Conservation (phyloP, 441 rosid genomes). For the Syzygium malaccense region DNA sequence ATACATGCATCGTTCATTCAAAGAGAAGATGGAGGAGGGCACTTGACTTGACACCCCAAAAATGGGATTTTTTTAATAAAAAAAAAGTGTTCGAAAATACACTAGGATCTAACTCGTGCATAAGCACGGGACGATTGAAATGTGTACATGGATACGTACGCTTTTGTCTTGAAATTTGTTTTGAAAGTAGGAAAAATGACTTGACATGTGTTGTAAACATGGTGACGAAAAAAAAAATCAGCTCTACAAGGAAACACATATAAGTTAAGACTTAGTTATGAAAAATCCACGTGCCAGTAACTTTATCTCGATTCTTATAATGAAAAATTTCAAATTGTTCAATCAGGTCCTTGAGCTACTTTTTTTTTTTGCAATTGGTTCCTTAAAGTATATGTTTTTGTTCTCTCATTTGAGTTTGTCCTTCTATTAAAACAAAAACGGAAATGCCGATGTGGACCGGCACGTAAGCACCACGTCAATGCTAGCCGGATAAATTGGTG, state of each 20-base stretch:
- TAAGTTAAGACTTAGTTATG: background rate
- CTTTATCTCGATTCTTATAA: rapidly evolving
- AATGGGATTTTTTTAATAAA: background rate
- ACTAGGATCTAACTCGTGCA: rapidly evolving
- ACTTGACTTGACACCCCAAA: too few species aligned
- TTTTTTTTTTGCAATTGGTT: background rate
- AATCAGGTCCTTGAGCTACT: too few species aligned
- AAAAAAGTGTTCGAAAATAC: background rate
- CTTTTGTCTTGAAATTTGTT: background rate
- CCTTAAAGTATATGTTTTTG: too few species aligned
- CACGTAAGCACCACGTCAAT: background rate
- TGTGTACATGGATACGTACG: too few species aligned
- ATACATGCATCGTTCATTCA: too few species aligned
- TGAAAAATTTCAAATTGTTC: background rate
- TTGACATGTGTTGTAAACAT: too few species aligned
- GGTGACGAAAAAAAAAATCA: too few species aligned
- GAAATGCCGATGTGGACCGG: too few species aligned
- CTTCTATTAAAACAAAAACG: background rate
- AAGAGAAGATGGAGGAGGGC: too few species aligned
- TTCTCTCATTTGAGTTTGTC: background rate
- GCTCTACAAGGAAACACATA: background rate
- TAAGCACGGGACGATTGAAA: too few species aligned
- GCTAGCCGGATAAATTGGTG: too few species aligned
- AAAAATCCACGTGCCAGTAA: rapidly evolving
- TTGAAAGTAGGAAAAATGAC: background rate